phyloP scores from a whole-genome alignment of 2,329 filamentous ascomycete species.

The Trichoderma brevicompactum region DNA sequence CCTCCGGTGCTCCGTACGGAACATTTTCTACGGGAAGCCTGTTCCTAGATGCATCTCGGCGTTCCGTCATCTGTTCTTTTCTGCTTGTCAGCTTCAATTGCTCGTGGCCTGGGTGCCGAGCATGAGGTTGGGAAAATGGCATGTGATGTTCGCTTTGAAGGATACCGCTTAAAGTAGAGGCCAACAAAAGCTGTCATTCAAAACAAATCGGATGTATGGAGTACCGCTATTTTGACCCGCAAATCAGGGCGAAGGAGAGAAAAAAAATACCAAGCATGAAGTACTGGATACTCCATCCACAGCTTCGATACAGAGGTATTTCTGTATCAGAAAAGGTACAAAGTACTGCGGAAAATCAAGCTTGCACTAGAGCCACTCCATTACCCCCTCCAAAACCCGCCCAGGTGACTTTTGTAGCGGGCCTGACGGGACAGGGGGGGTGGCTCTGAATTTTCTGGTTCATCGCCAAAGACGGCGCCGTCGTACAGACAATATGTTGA shows the following conservation, averaged over 20 bases:
- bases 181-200: background rate
- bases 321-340: background rate
- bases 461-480: background rate
- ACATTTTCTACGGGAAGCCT: constrained; percentile 1
- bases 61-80: constrained; percentile 19
- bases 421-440: constrained; percentile 23
- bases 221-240: background rate
- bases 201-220: background rate
- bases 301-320: constrained; percentile 20
- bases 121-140: constrained; percentile 16
- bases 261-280: no score
- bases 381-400: background rate
- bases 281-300: background rate
- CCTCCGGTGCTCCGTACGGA: constrained; percentile 15
- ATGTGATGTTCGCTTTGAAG: constrained; percentile 30
- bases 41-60: constrained; percentile 26
- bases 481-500: constrained; percentile 12
- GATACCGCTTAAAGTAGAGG: constrained; percentile 5
- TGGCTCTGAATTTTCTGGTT: constrained; percentile 1
- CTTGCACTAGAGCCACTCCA: constrained; percentile 13
- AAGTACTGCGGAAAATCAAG: no score
- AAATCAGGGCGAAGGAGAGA: background rate
- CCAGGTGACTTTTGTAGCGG: constrained; percentile 25
- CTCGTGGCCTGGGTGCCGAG: constrained; percentile 18
- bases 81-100: constrained; percentile 4